Percentiles rank a stretch among this genome's conserved stretches.
phyloP scores from a whole-genome alignment of 1,139 yeast species.

The Yamadazyma aaseri region DNA sequence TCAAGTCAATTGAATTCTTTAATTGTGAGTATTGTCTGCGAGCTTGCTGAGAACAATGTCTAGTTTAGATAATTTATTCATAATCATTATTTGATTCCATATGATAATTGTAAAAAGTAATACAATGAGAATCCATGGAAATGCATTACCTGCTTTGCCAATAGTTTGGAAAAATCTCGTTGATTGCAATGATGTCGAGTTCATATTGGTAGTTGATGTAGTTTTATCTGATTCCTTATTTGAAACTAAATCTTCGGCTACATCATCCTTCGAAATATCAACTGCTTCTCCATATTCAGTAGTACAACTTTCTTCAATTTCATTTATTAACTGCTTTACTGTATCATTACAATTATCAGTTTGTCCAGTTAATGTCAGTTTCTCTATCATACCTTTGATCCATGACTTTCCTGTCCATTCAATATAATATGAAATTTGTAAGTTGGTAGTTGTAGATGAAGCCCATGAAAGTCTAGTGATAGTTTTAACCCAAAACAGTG shows the following conservation, averaged over 20 bases:
- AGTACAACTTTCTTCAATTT: constrained; percentile 12
- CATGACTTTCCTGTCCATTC: constrained; percentile 59
- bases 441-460: constrained; percentile 35
- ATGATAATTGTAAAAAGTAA: background rate
- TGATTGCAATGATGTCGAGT: too few species aligned
- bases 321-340: constrained; percentile 27
- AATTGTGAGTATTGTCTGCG: too few species aligned
- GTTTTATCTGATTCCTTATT: too few species aligned
- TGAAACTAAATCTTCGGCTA: too few species aligned
- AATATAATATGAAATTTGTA: constrained; percentile 44
- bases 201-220: background rate
- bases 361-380: constrained; percentile 50
- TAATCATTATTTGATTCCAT: background rate
- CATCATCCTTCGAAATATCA: too few species aligned
- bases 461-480: constrained; percentile 52
- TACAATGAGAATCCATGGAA: background rate
- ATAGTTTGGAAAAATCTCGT: too few species aligned
- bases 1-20: too few species aligned
- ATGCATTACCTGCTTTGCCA: background rate
- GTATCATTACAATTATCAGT: constrained; percentile 35
- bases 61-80: background rate
- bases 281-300: background rate
- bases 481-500: constrained; percentile 50
- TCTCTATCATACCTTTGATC: constrained; percentile 56
- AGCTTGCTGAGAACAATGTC: background rate